Base-by-base conservation (phyloP, 306 rosid species). In the Cucurbita ficifolia region DNA sequence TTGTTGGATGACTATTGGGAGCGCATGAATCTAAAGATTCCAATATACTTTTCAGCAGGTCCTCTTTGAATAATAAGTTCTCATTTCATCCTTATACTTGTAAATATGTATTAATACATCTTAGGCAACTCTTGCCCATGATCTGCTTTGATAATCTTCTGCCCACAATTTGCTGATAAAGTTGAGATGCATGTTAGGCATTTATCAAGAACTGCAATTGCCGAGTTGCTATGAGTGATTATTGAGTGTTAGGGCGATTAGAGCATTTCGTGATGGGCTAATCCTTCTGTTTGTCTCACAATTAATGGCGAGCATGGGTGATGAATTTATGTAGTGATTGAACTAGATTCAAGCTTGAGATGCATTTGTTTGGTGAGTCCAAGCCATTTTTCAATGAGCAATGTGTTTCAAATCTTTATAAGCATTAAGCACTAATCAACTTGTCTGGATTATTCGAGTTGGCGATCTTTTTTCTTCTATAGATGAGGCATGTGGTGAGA, bases 1-100 rank as follows among this genome's bases (percentile, higher is more conserved):
- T 88, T 94, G 81, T 85, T 94, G 87, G 97, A 94, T 62, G 94
- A 94, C 80, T 90, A 94, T 79, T 94, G 98, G 97, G 88, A 87
- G 77, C 97, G 98, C 70, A 88, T 87, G 97, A 87, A 86, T 86
- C 84, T 90, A 81, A 86, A 89, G 83, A 81, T 94, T 87, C 98
- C 97, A 42, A 94, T 94, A 70, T 94, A 94, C 78, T 87, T 88
- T 81, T 94, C 97, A 61, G 85, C 97, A 86, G 97, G 98, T 93
- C 36, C n/a, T 62, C 48, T 55, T 22, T 45, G 55, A 43, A 69
- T 42, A 52, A 45, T 57, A 16, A 4, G 4, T 13, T 21, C 18
- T n/a, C 29, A n/a, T 9, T 63, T 63, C 50, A 63, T 63, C 49
- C 49, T 18, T 43, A 10, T 64, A 5, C 50, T 64, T 18, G 33